These are phyloP conservation scores for Debaryomyces fabryi DNA, from an alignment of 1,139 yeast species.

Conservation along the genomic window DNA sequence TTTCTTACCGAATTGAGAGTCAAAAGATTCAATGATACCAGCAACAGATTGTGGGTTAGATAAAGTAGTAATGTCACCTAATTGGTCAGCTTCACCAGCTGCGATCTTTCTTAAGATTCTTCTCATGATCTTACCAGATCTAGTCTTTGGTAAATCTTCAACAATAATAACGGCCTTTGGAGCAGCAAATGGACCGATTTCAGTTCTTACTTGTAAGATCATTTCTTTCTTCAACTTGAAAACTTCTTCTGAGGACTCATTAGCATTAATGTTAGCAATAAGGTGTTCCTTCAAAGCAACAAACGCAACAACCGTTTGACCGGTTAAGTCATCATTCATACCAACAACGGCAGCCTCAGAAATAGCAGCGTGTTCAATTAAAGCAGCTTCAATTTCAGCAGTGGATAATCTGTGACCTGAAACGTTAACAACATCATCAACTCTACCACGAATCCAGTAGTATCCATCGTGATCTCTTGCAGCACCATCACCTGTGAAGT, in stretches of 20 bases:
- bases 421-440: slow-evolving; percentile 97
- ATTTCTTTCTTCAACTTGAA: slow-evolving; percentile 77
- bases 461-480: slow-evolving; percentile 97
- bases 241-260: slow-evolving; percentile 52
- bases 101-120: slow-evolving; percentile 93
- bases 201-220: slow-evolving; percentile 84
- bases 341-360: slow-evolving; percentile 97
- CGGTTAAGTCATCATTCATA: slow-evolving; percentile 90
- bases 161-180: slow-evolving; percentile 91
- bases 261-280: slow-evolving; percentile 40
- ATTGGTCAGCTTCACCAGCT: slow-evolving; percentile 85
- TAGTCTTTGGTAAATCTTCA: slow-evolving; percentile 92
- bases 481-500: slow-evolving; percentile 99
- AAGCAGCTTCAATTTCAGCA: slow-evolving; percentile 94
- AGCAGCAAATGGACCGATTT: slow-evolving; percentile 98
- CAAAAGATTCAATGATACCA: slow-evolving; percentile 61
- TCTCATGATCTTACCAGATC: slow-evolving; percentile 99
- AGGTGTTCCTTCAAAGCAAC: slow-evolving; percentile 76
- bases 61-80: slow-evolving; percentile 91
- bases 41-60: slow-evolving; percentile 87
- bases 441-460: slow-evolving; percentile 98
- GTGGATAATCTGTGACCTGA: slow-evolving; percentile 97
- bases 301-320: slow-evolving; percentile 95
- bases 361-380: slow-evolving; percentile 76
- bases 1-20: slow-evolving; percentile 53